Evolutionary conservation across 768 basidiomycete genomes (phyloP).

Genomic region (Psilocybe tampanensis): DNA sequence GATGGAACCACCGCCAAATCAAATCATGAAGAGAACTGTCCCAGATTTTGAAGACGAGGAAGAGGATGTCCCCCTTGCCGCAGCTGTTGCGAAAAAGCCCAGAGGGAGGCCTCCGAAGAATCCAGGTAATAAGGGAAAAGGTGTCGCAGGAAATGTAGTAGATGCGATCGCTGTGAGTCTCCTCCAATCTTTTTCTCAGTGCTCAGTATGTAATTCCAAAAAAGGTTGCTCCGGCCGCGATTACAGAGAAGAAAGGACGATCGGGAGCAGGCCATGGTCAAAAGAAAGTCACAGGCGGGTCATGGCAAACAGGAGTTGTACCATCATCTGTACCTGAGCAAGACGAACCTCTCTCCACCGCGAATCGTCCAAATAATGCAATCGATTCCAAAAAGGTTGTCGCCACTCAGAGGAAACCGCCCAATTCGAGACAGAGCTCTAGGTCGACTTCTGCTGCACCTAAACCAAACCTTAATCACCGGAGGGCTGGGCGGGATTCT

Average conservation of each 20-base stretch:
- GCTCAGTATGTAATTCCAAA: neutral
- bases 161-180: neutral
- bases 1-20: constrained; percentile 9
- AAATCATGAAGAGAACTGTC: neutral
- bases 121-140: constrained; percentile 21
- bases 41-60: constrained; percentile 27
- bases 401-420: neutral
- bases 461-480: constrained; percentile 7
- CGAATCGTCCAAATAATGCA: neutral
- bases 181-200: neutral
- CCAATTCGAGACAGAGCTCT: constrained; percentile 11
- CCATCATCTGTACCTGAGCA: constrained; percentile 67
- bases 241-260: neutral
- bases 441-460: constrained; percentile 14
- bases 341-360: constrained; percentile 27
- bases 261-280: neutral
- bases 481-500: constrained; percentile 20
- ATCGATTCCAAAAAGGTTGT: constrained; percentile 6
- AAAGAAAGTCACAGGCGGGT: constrained; percentile 17
- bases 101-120: constrained; percentile 12
- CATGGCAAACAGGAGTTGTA: constrained; percentile 41
- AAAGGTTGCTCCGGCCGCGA: neutral
- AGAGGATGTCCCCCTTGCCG: constrained; percentile 48
- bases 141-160: neutral
- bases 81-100: constrained; percentile 6